These are phyloP conservation scores for Acanthamoeba triangularis DNA, from an alignment of 208 protist species.

Conservation along the genomic window DNA sequence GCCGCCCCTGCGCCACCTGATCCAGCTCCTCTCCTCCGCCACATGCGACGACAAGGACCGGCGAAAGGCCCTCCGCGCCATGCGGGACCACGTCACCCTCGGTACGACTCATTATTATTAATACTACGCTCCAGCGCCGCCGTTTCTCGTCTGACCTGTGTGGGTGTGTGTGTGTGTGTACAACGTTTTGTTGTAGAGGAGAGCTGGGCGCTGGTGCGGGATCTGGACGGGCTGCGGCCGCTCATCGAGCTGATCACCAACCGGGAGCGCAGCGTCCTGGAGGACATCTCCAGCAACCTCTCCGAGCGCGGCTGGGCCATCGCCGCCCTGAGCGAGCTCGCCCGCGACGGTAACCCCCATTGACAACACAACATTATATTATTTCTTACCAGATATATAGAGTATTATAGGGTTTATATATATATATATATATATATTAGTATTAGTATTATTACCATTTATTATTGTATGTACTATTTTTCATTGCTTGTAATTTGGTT, in stretches of 20 bases:
- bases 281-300: slow-evolving; percentile 57
- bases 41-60: slow-evolving; percentile 9
- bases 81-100: slow-evolving; percentile 10
- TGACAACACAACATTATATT: neutral
- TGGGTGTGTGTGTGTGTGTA: too few relatives aligned
- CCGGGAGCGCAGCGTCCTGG: neutral
- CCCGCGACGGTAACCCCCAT: neutral
- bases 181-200: neutral
- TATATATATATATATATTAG: neutral
- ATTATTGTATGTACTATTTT: neutral
- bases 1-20: neutral
- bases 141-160: neutral
- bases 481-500: neutral
- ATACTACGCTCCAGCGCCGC: too few relatives aligned
- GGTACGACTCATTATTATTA: too few relatives aligned
- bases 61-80: neutral
- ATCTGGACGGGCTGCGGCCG: slow-evolving; percentile 10
- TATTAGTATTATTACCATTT: neutral
- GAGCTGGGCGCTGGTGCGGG: slow-evolving; percentile 21
- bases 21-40: neutral
- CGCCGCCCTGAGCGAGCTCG: slow-evolving; percentile 18
- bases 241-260: slow-evolving; percentile 17
- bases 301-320: slow-evolving; percentile 49
- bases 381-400: neutral
- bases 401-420: neutral